Evolutionary conservation across 2,329 filamentous ascomycete genomes (phyloP).

Genomic region (Sodiomyces alkalinus): DNA sequence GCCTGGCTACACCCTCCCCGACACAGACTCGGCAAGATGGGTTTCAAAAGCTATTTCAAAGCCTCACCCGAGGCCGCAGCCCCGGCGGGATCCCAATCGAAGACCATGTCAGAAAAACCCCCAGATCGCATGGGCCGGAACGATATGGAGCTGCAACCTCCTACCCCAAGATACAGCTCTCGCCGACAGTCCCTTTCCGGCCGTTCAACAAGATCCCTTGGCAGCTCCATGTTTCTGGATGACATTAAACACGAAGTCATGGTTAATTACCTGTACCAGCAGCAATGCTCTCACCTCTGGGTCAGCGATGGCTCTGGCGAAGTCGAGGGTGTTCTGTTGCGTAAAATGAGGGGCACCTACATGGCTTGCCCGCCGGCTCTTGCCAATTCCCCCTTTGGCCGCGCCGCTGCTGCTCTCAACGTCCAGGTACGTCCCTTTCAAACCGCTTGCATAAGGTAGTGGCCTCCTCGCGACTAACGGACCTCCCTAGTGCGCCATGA

Average conservation of each 20-base stretch:
- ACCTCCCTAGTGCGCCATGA: slow-evolving; percentile 64
- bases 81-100: too few relatives aligned
- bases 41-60: too few relatives aligned
- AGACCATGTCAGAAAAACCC: slow-evolving; percentile 20
- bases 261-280: slow-evolving; percentile 71
- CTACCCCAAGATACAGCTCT: slow-evolving; percentile 30
- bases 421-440: too few relatives aligned
- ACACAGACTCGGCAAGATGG: too few relatives aligned
- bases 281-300: slow-evolving; percentile 63
- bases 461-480: background rate
- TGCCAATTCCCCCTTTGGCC: slow-evolving; percentile 44
- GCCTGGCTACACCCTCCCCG: too few relatives aligned
- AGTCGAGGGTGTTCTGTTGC: slow-evolving; percentile 56
- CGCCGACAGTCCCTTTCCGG: slow-evolving; percentile 37
- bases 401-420: slow-evolving; percentile 53
- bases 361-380: slow-evolving; percentile 57
- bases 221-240: slow-evolving; percentile 44
- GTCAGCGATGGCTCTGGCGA: slow-evolving; percentile 53
- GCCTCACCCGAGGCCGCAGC: too few relatives aligned
- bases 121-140: slow-evolving; percentile 15
- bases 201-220: slow-evolving; percentile 27
- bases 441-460: too few relatives aligned
- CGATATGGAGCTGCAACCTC: slow-evolving; percentile 33
- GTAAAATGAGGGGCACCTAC: slow-evolving; percentile 53
- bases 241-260: slow-evolving; percentile 72